phyloP scores from a whole-genome alignment of 1,284 basidiomycete genomes.

The Anthracocystis setariae region DNA sequence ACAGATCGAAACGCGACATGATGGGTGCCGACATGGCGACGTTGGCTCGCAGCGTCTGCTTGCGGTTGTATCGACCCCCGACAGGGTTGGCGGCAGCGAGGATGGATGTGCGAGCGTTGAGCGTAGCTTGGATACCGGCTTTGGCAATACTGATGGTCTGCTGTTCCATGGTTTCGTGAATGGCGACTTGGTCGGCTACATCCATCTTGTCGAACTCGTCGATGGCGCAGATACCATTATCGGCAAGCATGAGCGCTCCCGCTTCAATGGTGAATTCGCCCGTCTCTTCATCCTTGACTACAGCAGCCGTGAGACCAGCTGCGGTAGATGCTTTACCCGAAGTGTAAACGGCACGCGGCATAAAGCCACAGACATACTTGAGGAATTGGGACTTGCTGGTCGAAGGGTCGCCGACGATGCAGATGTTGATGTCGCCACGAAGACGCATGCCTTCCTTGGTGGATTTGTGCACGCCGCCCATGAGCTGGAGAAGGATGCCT shows the following conservation, averaged over 20 bases:
- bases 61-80: slow-evolving; percentile 94
- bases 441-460: slow-evolving; percentile 96
- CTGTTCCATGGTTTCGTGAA: slow-evolving; percentile 99
- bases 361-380: slow-evolving; percentile 99
- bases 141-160: slow-evolving; percentile 99
- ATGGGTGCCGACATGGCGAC: slow-evolving; percentile 98
- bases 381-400: slow-evolving; percentile 98
- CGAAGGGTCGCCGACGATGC: slow-evolving; percentile 96
- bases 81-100: slow-evolving; percentile 97
- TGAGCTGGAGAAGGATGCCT: slow-evolving; percentile 93
- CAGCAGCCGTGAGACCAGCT: slow-evolving; percentile 97
- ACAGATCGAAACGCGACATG: slow-evolving; percentile 98
- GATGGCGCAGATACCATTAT: slow-evolving; percentile 99
- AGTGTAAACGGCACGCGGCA: slow-evolving; percentile 97
- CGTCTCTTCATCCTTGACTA: slow-evolving; percentile 97
- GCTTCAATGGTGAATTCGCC: slow-evolving; percentile 99
- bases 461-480: slow-evolving; percentile 99
- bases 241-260: slow-evolving; percentile 92
- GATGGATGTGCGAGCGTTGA: slow-evolving; percentile 97
- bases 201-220: slow-evolving; percentile 99
- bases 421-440: slow-evolving; percentile 97
- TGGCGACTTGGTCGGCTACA: slow-evolving; percentile 95
- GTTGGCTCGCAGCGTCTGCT: slow-evolving; percentile 91
- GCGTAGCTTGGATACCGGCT: slow-evolving; percentile 96
- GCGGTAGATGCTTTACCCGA: slow-evolving; percentile 99